Evolutionary conservation across 208 protist species (phyloP).

Genomic region (Trypanosoma cruzi): DNA sequence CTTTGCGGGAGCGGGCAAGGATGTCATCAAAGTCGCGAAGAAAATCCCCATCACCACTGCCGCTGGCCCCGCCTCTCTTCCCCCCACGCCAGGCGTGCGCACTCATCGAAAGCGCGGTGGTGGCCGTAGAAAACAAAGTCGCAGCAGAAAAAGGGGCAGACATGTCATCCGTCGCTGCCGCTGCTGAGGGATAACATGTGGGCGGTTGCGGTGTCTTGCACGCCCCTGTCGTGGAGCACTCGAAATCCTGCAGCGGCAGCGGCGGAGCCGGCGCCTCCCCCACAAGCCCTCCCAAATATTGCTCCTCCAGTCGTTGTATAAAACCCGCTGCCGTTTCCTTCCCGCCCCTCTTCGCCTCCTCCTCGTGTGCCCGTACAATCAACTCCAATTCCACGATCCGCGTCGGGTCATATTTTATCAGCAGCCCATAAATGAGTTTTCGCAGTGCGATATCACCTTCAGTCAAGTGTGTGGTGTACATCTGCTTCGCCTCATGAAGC

Average conservation of each 20-base stretch:
- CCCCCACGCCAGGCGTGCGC: too few relatives aligned
- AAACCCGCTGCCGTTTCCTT: neutral
- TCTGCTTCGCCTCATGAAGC: neutral
- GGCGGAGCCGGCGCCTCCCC: neutral
- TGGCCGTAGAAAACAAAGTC: too few relatives aligned
- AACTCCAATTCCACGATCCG: conserved; percentile 6
- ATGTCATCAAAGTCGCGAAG: conserved; percentile 7
- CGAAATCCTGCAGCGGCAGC: neutral
- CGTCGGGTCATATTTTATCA: neutral
- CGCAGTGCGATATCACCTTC: conserved; percentile 1
- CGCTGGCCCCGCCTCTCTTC: neutral
- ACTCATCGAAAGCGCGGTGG: too few relatives aligned
- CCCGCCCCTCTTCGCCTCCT: neutral
- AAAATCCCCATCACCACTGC: neutral
- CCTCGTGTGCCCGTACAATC: neutral
- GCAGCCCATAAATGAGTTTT: neutral
- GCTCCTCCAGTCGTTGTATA: neutral
- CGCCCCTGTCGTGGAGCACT: neutral
- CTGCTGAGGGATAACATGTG: too few relatives aligned
- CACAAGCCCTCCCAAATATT: neutral
- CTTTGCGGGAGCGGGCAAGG: neutral
- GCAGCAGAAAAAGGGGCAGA: too few relatives aligned
- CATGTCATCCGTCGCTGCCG: too few relatives aligned
- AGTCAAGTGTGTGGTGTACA: conserved; percentile 4
- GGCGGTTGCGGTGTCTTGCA: too few relatives aligned